Evolutionary conservation across 2,329 filamentous ascomycete genomes (phyloP), one percentile per base, ranked within the genome.

Genomic region (Claviceps quebecensis): DNA sequence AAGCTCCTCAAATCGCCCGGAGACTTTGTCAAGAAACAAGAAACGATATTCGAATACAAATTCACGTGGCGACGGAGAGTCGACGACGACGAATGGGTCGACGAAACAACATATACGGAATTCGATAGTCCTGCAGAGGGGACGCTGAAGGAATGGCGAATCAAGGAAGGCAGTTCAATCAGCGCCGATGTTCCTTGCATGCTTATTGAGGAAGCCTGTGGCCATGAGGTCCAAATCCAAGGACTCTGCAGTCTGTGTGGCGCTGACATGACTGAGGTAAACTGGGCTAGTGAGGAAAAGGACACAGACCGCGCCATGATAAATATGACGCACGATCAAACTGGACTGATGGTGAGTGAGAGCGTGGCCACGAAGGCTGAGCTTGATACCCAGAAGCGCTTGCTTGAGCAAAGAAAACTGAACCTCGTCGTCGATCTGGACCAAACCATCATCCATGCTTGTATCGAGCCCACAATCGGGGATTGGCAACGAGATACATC

Each of bases 361-460:
- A 77, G 78, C 53, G 87, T 95, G 63, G 93, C 93, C 14, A 80
- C 80, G 47, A 82, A 81, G 57, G 84, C 87, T 52, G 91, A 97
- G 67, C 83, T 90, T 63, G 86, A 95, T 59, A 78, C 88, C 14
- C 95, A 96, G 71, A 79, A 82, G 54, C 83, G 91, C 19, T 74
- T 98, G 43, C 73, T 98, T 44, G 76, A 82, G 53, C 80, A 85
- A 55, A 81, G 85, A 58, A 95, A 95, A 70, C 77, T 98, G 45
- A 95, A 87, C 45, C 76, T 98, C 45, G 93, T 98, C 26, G 93
- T 98, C 59, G 93, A 98, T 74, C 75, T 98, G 51, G 93, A 98
- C 65, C 91, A 97, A 72, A 98, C 93, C 52, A 93, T 98, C 61
- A 98, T 98, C 58, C 93, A 98, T 67, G 93, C 93, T 26, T 95